Conservation (phyloP, 2,329 filamentous ascomycete genomes). For the Fusarium virguliforme region DNA sequence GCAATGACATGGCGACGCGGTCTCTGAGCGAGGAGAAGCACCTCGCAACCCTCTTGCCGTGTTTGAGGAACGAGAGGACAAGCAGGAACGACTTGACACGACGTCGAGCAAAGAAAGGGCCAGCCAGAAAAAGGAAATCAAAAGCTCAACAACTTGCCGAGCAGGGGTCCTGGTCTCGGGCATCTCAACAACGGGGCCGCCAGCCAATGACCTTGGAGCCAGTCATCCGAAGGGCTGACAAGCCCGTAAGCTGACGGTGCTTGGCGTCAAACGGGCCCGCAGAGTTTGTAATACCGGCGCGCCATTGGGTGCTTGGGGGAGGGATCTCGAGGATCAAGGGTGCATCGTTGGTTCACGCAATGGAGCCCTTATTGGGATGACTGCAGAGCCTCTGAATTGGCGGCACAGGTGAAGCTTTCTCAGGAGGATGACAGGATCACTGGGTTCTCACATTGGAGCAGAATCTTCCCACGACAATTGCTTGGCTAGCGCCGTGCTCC, state of each 20-base stretch:
- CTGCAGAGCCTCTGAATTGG: not conserved
- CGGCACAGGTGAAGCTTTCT: no score
- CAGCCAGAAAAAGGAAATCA: not conserved
- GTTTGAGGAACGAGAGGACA: not conserved
- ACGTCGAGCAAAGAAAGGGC: not conserved
- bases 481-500: no score
- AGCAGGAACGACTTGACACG: not conserved
- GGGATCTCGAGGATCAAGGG: not conserved
- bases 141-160: constrained; percentile 1
- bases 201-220: not conserved
- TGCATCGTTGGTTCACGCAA: not conserved
- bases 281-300: constrained; percentile 2
- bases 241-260: constrained; percentile 8
- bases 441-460: not conserved
- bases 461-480: not conserved
- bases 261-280: not conserved
- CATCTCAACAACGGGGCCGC: constrained; percentile 1
- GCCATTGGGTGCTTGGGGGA: not conserved
- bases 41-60: not conserved
- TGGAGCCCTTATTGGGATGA: not conserved
- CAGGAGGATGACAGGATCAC: no score
- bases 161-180: not conserved
- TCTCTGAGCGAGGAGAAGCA: not conserved
- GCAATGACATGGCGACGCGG: not conserved
- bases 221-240: constrained; percentile 8